Conservation (phyloP, 768 basidiomycete species). For the Suillus alpinus region DNA sequence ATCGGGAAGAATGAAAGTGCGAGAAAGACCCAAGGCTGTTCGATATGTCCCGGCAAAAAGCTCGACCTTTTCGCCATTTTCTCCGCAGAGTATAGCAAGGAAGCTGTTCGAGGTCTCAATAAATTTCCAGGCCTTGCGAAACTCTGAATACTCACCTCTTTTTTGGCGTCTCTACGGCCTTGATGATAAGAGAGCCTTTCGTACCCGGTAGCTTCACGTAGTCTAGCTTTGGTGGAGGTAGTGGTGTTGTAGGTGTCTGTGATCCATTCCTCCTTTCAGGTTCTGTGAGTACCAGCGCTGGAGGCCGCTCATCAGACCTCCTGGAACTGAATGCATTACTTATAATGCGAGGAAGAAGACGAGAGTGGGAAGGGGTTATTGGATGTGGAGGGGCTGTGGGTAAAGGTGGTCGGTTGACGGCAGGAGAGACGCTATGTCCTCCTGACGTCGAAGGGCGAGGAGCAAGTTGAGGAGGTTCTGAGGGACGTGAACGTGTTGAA, state of each 20-base stretch:
- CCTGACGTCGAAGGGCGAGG: constrained; percentile 36
- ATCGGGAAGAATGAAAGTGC: constrained; percentile 90
- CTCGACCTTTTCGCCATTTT: constrained; percentile 90
- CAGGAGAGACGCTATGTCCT: constrained; percentile 22
- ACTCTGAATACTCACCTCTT: constrained; percentile 59
- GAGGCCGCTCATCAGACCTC: constrained; percentile 54
- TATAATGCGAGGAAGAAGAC: constrained; percentile 72
- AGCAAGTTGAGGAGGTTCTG: constrained; percentile 11
- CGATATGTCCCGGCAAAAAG: constrained; percentile 89
- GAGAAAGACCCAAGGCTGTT: constrained; percentile 86
- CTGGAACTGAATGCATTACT: constrained; percentile 60
- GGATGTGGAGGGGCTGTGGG: constrained; percentile 29
- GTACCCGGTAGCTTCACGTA: constrained; percentile 92
- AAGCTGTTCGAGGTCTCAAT: constrained; percentile 49
- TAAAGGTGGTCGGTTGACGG: constrained; percentile 16
- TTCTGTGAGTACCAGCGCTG: constrained; percentile 36
- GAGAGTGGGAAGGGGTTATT: constrained; percentile 42
- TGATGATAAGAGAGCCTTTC: constrained; percentile 78
- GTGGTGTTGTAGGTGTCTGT: constrained; percentile 34
- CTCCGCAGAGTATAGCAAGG: constrained; percentile 89
- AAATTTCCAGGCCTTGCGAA: constrained; percentile 3
- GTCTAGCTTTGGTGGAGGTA: constrained; percentile 81
- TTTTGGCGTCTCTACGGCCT: constrained; percentile 85
- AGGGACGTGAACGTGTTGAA: constrained; percentile 20
- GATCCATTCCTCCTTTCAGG: constrained; percentile 36